Evolutionary conservation across 345 rosid species (phyloP), one percentile per base, ranked within the genome.

Genomic region (Populus simonii): DNA sequence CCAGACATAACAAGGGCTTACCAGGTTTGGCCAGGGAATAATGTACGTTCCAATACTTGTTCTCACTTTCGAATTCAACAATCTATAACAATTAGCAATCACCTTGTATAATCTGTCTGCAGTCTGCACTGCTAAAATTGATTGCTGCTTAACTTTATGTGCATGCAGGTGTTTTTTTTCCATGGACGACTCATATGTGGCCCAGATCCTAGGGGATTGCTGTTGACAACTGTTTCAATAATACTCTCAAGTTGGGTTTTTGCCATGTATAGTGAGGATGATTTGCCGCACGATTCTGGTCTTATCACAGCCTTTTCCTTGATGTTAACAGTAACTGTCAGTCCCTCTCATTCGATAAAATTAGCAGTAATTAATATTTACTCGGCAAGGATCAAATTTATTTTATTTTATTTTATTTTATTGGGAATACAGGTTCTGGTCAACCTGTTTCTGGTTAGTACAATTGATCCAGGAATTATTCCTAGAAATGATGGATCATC

Each of bases 1-100:
- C 79, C 84, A 2, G 79, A 80, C 15, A 41, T 33, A 69, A 80
- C 78, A n/a, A 76, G 81, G 78, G 66, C 74, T 36, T 84, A 82
- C 78, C 89, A 84, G 59, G 77, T 84, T 73, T 86, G 89, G 89
- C 84, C 84, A 8, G 89, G 87, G 38, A 86, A 86, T 38, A 86
- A 86, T 72, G 86, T 86, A 83, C 5, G 22, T 55, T 20, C 17
- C 0, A 4, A 47, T 15, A 47, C 51, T 15, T 45, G 15, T 13
- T 47, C 51, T 47, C 51, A 15, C 51, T 47, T 47, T 47, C 51
- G 12, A 47, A 47, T 41, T 41, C 11, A 47, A 47, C 16, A 13
- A 47, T 11, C 51, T 13, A 4, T 15, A 47, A 47, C 51, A 47
- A 1, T 13, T 47, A 47, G 51, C 51, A 47, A 47, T 47, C 51